phyloP scores from a whole-genome alignment of 176 grass and related monocot genomes.

The Oryza australiensis region DNA sequence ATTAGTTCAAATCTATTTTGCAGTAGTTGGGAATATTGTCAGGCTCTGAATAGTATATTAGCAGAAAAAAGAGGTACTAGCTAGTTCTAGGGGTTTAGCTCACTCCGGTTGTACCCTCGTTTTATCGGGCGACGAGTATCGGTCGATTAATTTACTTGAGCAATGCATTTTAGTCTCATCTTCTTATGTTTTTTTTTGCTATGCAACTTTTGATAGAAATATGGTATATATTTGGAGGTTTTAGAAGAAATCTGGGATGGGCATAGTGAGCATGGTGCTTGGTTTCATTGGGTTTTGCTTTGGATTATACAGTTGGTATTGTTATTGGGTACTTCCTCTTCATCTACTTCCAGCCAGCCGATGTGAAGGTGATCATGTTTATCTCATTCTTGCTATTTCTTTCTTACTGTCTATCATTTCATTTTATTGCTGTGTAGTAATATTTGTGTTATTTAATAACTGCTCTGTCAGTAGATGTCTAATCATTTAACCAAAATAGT shows the following conservation, averaged over 20 bases:
- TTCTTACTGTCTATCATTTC: constrained; percentile 19
- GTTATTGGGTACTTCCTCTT: constrained; percentile 80
- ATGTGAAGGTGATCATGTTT: constrained; percentile 67
- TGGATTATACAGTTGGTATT: constrained; percentile 67
- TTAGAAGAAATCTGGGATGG: constrained; percentile 40
- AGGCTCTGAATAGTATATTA: constrained; percentile 19
- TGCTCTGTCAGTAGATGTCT: neutral
- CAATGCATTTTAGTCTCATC: neutral
- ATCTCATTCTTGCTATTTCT: neutral
- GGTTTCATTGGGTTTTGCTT: constrained; percentile 78
- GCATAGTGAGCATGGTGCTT: constrained; percentile 68
- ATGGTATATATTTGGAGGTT: neutral
- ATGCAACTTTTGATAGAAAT: constrained; percentile 10
- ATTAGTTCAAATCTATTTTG: constrained; percentile 11
- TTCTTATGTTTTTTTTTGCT: constrained; percentile 17
- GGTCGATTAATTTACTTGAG: neutral
- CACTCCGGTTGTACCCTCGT: neutral
- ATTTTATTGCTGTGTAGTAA: constrained; percentile 10
- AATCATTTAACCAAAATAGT: neutral
- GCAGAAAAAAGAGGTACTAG: neutral
- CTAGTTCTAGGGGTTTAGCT: neutral
- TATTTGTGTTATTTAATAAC: constrained; percentile 7
- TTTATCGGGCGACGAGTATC: constrained; percentile 2
- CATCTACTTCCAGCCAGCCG: constrained; percentile 72
- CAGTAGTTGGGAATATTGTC: neutral